These are phyloP conservation scores for Coelastrella sp. DNA, from an alignment of 139 green algal species.

Conservation along the genomic window DNA sequence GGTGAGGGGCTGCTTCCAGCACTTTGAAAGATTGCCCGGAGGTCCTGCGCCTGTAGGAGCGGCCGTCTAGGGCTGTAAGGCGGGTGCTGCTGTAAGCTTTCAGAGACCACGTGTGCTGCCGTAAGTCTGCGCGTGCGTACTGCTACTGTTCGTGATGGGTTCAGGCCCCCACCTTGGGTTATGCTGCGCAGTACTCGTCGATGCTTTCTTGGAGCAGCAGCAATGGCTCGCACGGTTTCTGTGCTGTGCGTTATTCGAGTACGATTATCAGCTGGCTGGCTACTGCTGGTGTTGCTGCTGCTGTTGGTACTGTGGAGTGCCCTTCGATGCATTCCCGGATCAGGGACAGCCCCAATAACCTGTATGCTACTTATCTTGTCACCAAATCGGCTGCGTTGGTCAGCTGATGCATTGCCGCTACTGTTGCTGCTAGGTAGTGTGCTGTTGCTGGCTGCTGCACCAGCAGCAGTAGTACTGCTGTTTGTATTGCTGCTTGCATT, in stretches of 20 bases:
- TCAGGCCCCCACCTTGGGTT: too few relatives aligned
- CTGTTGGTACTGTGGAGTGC: neutral
- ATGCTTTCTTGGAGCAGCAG: neutral
- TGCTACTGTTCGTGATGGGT: neutral
- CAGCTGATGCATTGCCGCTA: neutral
- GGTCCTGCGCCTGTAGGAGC: neutral
- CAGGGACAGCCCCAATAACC: neutral
- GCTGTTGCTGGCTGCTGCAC: neutral
- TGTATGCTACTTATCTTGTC: neutral
- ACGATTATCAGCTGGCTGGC: neutral
- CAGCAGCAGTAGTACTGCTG: neutral
- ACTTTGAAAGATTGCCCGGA: neutral
- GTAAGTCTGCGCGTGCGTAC: too few relatives aligned
- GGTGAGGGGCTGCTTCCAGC: neutral
- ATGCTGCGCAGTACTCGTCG: neutral
- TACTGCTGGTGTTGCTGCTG: neutral
- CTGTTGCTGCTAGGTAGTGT: neutral
- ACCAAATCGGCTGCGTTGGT: neutral
- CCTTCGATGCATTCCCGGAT: neutral
- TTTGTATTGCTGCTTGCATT: neutral
- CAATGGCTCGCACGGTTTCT: neutral
- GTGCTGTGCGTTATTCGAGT: neutral
- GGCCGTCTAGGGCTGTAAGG: neutral
- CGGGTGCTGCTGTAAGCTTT: neutral
- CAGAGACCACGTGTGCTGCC: neutral